A percentile compares a stretch with the other conserved stretches of the same genome.
Evolutionary conservation across 2,329 filamentous ascomycete genomes (phyloP).

Genomic region (Nemania sp.): DNA sequence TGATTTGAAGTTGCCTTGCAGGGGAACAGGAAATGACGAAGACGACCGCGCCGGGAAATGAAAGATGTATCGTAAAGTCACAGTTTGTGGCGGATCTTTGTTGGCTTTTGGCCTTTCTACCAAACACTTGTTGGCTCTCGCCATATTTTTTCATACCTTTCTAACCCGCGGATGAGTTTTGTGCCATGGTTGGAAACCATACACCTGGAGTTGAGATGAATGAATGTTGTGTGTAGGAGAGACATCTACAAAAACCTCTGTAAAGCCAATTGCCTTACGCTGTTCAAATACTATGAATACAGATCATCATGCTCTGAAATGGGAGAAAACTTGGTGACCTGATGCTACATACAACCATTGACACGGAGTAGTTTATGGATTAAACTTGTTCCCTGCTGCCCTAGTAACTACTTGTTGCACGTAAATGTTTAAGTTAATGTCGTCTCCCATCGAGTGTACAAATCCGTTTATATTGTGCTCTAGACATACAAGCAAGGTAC

Average conservation of each 20-base stretch:
- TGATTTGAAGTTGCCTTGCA: constrained; percentile 25
- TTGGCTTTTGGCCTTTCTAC: constrained; percentile 27
- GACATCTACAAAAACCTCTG: neutral
- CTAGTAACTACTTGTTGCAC: no score
- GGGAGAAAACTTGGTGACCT: neutral
- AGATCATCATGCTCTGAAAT: neutral
- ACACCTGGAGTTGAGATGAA: constrained; percentile 16
- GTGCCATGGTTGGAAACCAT: constrained; percentile 18
- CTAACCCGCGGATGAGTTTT: constrained; percentile 21
- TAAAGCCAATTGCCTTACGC: constrained; percentile 2
- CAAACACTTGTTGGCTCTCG: constrained; percentile 25
- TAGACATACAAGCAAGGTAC: no score
- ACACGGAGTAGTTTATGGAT: neutral
- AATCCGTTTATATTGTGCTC: no score
- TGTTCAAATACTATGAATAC: constrained; percentile 4
- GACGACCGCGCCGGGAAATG: constrained; percentile 22
- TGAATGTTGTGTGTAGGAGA: constrained; percentile 15
- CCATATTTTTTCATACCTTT: constrained; percentile 27
- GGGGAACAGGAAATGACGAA: constrained; percentile 23
- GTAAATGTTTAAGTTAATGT: no score
- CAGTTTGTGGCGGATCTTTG: constrained; percentile 22
- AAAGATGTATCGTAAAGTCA: constrained; percentile 20
- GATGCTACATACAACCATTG: no score
- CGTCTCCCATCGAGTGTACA: no score
- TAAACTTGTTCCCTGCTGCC: no score